phyloP scores from a whole-genome alignment of 2,329 filamentous ascomycete species.

The Esteya vermicola region DNA sequence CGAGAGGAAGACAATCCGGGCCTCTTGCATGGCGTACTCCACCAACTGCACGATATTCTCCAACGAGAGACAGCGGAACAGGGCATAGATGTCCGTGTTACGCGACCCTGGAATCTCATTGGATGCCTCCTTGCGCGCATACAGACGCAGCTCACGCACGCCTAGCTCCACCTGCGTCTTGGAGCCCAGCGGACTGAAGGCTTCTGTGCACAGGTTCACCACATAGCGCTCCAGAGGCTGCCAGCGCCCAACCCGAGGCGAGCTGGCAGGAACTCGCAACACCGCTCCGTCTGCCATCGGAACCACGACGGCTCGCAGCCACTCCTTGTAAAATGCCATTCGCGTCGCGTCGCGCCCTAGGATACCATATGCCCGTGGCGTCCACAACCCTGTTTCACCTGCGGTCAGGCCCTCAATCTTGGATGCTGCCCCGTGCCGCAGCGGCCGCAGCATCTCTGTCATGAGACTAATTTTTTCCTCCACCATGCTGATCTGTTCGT shows the following conservation, averaged over 20 bases:
- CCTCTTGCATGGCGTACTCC: conserved; percentile 85
- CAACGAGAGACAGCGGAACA: conserved; percentile 81
- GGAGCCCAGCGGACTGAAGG: conserved; percentile 79
- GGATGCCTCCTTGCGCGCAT: conserved; percentile 78
- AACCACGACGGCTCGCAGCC: conserved; percentile 84
- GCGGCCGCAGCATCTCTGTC: conserved; percentile 85
- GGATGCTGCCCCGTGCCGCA: conserved; percentile 85
- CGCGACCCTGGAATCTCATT: conserved; percentile 91
- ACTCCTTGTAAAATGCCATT: conserved; percentile 96
- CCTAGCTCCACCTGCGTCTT: conserved; percentile 92
- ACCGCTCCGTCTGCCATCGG: conserved; percentile 87
- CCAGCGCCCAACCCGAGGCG: conserved; percentile 84
- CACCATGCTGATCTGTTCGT: conserved; percentile 88
- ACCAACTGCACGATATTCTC: conserved; percentile 87
- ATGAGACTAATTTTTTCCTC: conserved; percentile 96
- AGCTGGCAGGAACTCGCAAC: conserved; percentile 71
- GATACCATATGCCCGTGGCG: conserved; percentile 83
- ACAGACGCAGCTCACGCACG: conserved; percentile 78
- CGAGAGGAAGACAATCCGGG: conserved; percentile 88
- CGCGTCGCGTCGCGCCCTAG: conserved; percentile 71
- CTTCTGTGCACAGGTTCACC: conserved; percentile 90
- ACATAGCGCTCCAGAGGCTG: conserved; percentile 94
- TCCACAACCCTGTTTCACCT: conserved; percentile 92
- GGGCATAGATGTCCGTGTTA: conserved; percentile 80
- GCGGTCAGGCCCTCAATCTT: conserved; percentile 96